These are phyloP conservation scores for Besnoitia besnoiti DNA, from an alignment of 169 alveolate species.

Conservation along the genomic window DNA sequence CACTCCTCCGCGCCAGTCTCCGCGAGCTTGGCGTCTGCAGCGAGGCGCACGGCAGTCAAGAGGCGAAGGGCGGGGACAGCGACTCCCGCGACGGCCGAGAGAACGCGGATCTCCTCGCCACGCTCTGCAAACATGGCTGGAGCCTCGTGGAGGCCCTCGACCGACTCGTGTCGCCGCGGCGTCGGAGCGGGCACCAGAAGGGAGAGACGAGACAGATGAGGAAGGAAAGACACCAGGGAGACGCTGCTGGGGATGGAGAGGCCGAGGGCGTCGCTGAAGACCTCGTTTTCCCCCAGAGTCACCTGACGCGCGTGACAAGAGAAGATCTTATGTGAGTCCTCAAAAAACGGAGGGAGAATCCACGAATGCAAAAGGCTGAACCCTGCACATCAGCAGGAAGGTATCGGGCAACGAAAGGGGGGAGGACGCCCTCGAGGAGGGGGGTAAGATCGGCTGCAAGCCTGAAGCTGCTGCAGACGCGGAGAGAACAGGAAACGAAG, in stretches of 20 bases:
- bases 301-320: background rate
- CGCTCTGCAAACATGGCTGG: background rate
- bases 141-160: background rate
- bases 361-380: no score
- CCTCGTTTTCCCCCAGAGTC: background rate
- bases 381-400: no score
- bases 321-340: conserved; percentile 7
- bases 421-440: no score
- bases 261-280: background rate
- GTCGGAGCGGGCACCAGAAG: background rate
- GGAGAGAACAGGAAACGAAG: no score
- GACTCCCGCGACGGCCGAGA: background rate
- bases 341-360: background rate
- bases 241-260: background rate
- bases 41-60: background rate
- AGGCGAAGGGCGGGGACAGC: background rate
- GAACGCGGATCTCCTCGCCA: background rate
- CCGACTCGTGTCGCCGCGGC: background rate
- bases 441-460: no score
- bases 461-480: no score
- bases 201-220: background rate
- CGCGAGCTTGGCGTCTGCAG: background rate
- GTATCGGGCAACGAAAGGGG: no score
- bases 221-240: background rate
- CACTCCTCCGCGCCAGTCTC: background rate